phyloP scores from a whole-genome alignment of 441 rosid species.

The Gossypium schwendimanii region DNA sequence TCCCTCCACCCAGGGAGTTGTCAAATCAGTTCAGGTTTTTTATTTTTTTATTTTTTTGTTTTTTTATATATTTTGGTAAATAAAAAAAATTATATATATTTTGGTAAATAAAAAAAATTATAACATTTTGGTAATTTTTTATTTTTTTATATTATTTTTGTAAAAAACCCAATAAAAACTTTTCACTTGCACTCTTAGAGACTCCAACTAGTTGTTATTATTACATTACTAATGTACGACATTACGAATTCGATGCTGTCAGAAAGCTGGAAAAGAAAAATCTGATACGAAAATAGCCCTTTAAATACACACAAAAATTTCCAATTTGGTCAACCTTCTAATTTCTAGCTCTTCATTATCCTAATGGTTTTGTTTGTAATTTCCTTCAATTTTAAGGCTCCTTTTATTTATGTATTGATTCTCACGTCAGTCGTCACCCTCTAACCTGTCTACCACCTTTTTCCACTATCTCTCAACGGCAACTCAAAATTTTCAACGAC shows the following conservation, averaged over 20 bases:
- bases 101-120: no score
- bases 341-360: not conserved
- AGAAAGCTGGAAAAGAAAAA: not conserved
- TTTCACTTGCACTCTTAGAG: no score
- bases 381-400: not conserved
- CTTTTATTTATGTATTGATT: not conserved
- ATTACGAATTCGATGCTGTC: not conserved
- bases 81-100: no score
- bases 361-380: slow-evolving; percentile 5
- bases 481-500: slow-evolving; percentile 2
- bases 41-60: no score
- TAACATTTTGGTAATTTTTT: no score
- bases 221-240: no score
- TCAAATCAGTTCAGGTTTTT: no score
- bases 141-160: no score
- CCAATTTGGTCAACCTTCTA: not conserved
- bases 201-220: no score
- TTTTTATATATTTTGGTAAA: no score
- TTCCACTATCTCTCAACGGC: not conserved
- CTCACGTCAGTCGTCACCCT: not conserved
- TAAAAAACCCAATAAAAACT: no score
- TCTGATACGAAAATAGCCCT: not conserved
- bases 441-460: not conserved
- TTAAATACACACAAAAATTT: not conserved
- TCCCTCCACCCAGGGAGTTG: no score